These are phyloP conservation scores for Penicillium egyptiacum DNA, from an alignment of 495 filamentous ascomycete species.

Conservation along the genomic window DNA sequence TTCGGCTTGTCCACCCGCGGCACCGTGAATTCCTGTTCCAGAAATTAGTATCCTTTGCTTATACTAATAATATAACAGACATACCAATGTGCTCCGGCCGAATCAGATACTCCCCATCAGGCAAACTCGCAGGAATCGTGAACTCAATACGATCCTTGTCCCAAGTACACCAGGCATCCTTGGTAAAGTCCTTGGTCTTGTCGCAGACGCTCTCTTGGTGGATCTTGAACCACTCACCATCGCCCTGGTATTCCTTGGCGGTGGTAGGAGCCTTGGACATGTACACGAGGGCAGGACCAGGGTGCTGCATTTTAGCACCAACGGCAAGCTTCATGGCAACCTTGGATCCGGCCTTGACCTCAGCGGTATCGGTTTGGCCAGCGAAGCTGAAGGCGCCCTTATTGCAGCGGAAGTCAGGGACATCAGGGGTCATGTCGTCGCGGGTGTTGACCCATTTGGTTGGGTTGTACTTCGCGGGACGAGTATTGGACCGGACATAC, in stretches of 20 bases:
- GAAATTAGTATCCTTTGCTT: not conserved
- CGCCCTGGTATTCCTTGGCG: constrained; percentile 37
- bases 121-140: constrained; percentile 53
- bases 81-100: constrained; percentile 54
- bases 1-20: constrained; percentile 4
- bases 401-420: not conserved
- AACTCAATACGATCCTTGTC: constrained; percentile 21
- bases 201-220: constrained; percentile 27
- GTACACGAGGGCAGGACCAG: constrained; percentile 48
- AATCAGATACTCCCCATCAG: constrained; percentile 59
- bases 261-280: constrained; percentile 48
- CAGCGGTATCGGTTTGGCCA: not conserved
- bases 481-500: not conserved
- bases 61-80: not conserved
- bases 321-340: constrained; percentile 10
- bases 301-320: constrained; percentile 40
- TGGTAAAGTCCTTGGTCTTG: constrained; percentile 34
- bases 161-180: constrained; percentile 16
- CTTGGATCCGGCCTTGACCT: not conserved
- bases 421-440: not conserved
- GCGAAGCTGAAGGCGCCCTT: not conserved
- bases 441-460: not conserved
- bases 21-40: constrained; percentile 6
- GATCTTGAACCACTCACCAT: constrained; percentile 52
- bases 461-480: not conserved